phyloP scores from a whole-genome alignment of 345 rosid genomes.

The Noccaea caerulescens region DNA sequence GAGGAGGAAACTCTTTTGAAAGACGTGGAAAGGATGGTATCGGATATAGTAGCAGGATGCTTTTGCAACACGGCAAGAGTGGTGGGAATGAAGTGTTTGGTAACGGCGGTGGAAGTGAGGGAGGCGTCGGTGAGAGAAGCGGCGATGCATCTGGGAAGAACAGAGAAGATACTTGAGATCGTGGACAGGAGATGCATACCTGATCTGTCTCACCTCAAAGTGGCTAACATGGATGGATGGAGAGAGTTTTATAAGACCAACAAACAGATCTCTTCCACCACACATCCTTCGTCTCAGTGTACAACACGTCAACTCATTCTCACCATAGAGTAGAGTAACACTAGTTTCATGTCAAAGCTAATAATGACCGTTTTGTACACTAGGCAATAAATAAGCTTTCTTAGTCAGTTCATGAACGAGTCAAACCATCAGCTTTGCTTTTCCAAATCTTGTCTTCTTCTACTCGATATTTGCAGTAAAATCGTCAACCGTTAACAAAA shows the following conservation, averaged over 20 bases:
- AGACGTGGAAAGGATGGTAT: constrained; percentile 53
- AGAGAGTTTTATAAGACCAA: constrained; percentile 39
- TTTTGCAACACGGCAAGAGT: constrained; percentile 62
- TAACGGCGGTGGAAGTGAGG: constrained; percentile 60
- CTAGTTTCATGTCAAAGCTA: too few relatives aligned
- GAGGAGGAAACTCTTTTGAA: constrained; percentile 51
- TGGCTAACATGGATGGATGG: constrained; percentile 67
- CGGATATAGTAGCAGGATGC: constrained; percentile 74
- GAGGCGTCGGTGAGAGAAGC: constrained; percentile 57
- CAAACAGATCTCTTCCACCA: background rate
- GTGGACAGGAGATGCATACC: constrained; percentile 54
- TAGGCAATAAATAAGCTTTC: background rate
- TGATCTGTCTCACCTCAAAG: constrained; percentile 46
- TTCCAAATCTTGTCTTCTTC: background rate
- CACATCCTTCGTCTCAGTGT: constrained; percentile 32
- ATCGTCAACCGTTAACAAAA: too few relatives aligned
- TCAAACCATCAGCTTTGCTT: background rate
- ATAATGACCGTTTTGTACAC: background rate
- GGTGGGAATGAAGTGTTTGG: constrained; percentile 58
- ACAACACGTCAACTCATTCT: background rate
- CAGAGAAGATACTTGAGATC: constrained; percentile 56
- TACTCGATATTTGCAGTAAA: background rate
- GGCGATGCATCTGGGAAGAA: constrained; percentile 63
- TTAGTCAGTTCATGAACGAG: background rate
- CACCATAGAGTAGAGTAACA: too few relatives aligned